These are phyloP conservation scores for Adansonia rubrostipa DNA, from an alignment of 441 rosid genomes.

Conservation along the genomic window DNA sequence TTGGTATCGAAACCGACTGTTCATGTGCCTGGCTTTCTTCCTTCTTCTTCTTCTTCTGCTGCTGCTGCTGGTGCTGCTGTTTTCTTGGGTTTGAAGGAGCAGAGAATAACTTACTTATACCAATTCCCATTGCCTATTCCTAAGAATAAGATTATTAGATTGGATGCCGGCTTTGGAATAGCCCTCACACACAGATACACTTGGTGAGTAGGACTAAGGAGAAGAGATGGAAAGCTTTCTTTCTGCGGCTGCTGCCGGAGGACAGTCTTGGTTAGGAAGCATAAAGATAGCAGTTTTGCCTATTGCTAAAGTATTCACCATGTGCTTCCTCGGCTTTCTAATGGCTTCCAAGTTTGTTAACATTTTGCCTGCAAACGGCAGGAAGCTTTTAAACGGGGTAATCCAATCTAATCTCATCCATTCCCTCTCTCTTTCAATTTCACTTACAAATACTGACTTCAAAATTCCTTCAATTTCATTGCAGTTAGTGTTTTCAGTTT, in stretches of 20 bases:
- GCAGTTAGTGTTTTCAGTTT: constrained; percentile 91
- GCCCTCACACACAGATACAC: too few relatives aligned
- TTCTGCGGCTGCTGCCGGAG: constrained; percentile 27
- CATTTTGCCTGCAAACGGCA: constrained; percentile 85
- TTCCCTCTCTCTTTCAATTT: background rate
- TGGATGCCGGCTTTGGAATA: too few relatives aligned
- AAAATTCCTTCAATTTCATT: background rate
- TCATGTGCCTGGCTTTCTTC: too few relatives aligned
- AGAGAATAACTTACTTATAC: too few relatives aligned
- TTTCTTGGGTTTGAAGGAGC: too few relatives aligned
- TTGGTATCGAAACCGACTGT: too few relatives aligned
- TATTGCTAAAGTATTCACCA: constrained; percentile 86
- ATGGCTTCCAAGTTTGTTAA: constrained; percentile 96
- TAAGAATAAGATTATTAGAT: too few relatives aligned
- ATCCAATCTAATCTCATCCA: background rate
- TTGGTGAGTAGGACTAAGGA: too few relatives aligned
- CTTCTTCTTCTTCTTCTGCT: too few relatives aligned
- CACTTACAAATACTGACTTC: background rate
- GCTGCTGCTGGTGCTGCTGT: too few relatives aligned
- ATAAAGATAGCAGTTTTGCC: constrained; percentile 89
- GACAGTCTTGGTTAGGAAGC: constrained; percentile 56
- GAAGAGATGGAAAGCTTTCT: constrained; percentile 47
- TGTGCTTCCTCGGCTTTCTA: constrained; percentile 90
- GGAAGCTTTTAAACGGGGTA: constrained; percentile 93
- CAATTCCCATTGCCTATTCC: too few relatives aligned